These are phyloP conservation scores for Chamaecyparis obtusa DNA, from an alignment of 75 land plant species.

Conservation along the genomic window DNA sequence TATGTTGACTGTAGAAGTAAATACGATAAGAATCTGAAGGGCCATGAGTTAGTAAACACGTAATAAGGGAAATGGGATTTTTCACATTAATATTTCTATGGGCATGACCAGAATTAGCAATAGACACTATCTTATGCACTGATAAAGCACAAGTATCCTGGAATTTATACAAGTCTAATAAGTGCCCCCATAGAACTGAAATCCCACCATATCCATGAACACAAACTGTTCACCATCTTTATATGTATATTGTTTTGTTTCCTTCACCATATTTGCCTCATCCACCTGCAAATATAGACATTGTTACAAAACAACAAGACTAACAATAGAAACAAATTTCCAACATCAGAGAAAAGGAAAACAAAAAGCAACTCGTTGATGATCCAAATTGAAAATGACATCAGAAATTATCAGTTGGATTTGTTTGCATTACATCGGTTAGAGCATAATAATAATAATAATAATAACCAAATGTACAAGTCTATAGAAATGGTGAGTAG, in stretches of 20 bases:
- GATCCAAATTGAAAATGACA: background rate
- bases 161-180: background rate
- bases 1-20: slow-evolving; percentile 49
- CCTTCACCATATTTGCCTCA: slow-evolving; percentile 77
- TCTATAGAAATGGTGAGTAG: background rate
- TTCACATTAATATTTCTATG: background rate
- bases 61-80: background rate
- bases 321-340: background rate
- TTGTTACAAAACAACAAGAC: background rate
- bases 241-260: slow-evolving; percentile 88
- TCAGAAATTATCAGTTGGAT: background rate
- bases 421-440: background rate
- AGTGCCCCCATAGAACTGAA: background rate
- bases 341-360: background rate
- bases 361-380: background rate
- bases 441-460: background rate
- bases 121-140: background rate
- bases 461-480: background rate
- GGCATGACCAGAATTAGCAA: background rate
- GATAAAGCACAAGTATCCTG: background rate
- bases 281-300: slow-evolving; percentile 39
- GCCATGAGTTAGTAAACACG: background rate
- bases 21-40: background rate
- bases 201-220: slow-evolving; percentile 91
- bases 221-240: slow-evolving; percentile 91